Conservation (phyloP, 2,329 filamentous ascomycete genomes). For the Phyllachora maydis region DNA sequence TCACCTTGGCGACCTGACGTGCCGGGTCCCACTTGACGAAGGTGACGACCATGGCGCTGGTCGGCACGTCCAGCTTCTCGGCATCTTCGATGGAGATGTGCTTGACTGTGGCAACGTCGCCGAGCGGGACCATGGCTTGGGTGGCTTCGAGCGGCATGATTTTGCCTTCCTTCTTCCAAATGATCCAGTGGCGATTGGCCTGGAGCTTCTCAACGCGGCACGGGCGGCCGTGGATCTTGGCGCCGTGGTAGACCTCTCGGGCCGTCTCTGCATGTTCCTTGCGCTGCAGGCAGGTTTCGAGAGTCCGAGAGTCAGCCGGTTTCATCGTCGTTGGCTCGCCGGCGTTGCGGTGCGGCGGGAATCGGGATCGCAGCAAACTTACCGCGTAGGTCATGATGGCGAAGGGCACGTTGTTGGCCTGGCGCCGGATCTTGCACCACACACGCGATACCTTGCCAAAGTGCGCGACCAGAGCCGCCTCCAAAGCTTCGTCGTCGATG, state of each 20-base stretch:
- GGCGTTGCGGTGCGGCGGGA: too few species aligned
- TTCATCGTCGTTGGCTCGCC: too few species aligned
- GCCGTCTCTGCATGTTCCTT: slow-evolving; percentile 26
- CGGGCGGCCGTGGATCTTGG: slow-evolving; percentile 29
- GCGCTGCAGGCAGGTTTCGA: slow-evolving; percentile 18
- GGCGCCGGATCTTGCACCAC: slow-evolving; percentile 42
- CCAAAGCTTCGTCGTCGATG: slow-evolving; percentile 26
- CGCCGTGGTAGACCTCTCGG: slow-evolving; percentile 21
- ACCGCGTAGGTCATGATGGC: slow-evolving; percentile 44
- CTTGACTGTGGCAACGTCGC: too few species aligned
- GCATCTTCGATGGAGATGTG: slow-evolving; percentile 21
- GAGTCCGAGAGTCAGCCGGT: too few species aligned
- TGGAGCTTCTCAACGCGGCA: slow-evolving; percentile 39
- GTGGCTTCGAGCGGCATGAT: too few species aligned
- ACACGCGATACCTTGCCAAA: slow-evolving; percentile 34
- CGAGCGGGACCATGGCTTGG: too few species aligned
- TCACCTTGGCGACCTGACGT: slow-evolving; percentile 26
- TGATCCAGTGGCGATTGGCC: slow-evolving; percentile 32
- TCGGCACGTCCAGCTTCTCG: slow-evolving; percentile 14
- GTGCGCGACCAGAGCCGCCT: slow-evolving; percentile 25
- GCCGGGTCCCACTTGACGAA: slow-evolving; percentile 28
- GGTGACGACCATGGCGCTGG: slow-evolving; percentile 18
- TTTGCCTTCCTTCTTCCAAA: too few species aligned
- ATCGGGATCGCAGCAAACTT: too few species aligned
- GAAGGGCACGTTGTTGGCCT: slow-evolving; percentile 35